Evolutionary conservation across 164 flowering plant species (phyloP).

Genomic region (Taxillus chinensis): DNA sequence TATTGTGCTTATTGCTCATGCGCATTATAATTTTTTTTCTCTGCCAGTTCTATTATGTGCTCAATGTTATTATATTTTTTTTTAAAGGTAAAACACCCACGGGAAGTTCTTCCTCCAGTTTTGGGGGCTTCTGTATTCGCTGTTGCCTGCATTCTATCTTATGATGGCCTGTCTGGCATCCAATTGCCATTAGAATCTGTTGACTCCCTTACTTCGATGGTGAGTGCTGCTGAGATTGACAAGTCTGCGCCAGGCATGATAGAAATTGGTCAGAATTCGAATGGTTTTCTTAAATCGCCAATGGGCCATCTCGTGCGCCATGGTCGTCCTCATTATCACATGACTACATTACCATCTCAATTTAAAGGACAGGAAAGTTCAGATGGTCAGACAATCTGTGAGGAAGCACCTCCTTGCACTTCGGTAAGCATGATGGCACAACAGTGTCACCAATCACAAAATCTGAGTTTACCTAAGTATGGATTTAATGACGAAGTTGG

Average conservation of each 20-base stretch:
- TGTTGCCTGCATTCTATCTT: slow-evolving; percentile 57
- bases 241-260: slow-evolving; percentile 14
- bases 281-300: slow-evolving; percentile 19
- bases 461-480: too few relatives aligned
- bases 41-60: background rate
- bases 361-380: background rate
- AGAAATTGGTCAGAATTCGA: slow-evolving; percentile 9
- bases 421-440: too few relatives aligned
- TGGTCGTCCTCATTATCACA: too few relatives aligned
- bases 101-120: slow-evolving; percentile 47
- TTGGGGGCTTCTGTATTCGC: slow-evolving; percentile 62
- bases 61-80: background rate
- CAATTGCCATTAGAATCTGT: slow-evolving; percentile 20
- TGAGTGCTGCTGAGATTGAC: slow-evolving; percentile 23
- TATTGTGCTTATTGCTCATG: background rate
- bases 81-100: slow-evolving; percentile 58
- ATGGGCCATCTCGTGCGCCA: slow-evolving; percentile 3
- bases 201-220: slow-evolving; percentile 34
- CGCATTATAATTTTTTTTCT: background rate
- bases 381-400: background rate
- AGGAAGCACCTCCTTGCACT: background rate
- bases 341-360: too few relatives aligned
- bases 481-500: too few relatives aligned
- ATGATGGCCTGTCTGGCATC: slow-evolving; percentile 57
- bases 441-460: too few relatives aligned